phyloP scores from a whole-genome alignment of 352 stramenopile genomes.

The Phytopythium oedochilum region DNA sequence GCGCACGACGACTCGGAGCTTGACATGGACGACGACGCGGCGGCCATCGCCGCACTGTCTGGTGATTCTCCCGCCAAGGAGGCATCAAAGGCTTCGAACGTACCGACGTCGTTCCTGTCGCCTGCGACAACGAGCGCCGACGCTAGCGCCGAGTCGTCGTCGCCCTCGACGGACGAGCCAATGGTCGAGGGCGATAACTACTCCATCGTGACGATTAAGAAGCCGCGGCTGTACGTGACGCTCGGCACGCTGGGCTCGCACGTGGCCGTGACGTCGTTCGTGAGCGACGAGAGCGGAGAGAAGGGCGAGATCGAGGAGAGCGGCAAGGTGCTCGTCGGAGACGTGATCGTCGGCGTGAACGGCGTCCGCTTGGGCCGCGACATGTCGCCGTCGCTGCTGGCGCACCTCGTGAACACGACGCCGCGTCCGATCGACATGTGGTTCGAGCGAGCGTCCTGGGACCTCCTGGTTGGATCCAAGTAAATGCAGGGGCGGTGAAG shows the following conservation, averaged over 20 bases:
- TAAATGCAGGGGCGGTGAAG: conserved; percentile 10
- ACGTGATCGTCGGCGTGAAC: conserved; percentile 61
- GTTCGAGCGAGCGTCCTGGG: conserved; percentile 68
- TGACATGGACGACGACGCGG: conserved; percentile 10
- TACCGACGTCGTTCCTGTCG: conserved; percentile 42
- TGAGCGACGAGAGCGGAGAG: conserved; percentile 34
- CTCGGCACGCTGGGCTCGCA: conserved; percentile 40
- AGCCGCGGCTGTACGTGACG: conserved; percentile 48
- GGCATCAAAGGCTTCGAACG: neutral
- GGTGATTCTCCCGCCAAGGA: neutral
- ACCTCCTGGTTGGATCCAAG: conserved; percentile 31
- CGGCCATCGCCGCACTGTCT: conserved; percentile 17
- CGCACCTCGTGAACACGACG: conserved; percentile 31
- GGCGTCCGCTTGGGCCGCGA: conserved; percentile 13
- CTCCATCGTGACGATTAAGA: conserved; percentile 30
- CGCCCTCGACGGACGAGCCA: neutral
- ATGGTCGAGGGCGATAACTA: conserved; percentile 19
- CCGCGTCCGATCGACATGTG: conserved; percentile 42
- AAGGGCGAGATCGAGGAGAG: conserved; percentile 64
- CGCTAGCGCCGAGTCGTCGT: neutral
- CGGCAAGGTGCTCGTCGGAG: conserved; percentile 57
- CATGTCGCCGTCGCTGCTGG: conserved; percentile 36
- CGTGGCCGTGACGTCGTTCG: conserved; percentile 61
- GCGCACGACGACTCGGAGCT: conserved; percentile 11
- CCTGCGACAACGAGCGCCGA: conserved; percentile 9